Evolutionary conservation across 1,139 yeast genomes (phyloP).

Genomic region (Kodamaea anthophila): DNA sequence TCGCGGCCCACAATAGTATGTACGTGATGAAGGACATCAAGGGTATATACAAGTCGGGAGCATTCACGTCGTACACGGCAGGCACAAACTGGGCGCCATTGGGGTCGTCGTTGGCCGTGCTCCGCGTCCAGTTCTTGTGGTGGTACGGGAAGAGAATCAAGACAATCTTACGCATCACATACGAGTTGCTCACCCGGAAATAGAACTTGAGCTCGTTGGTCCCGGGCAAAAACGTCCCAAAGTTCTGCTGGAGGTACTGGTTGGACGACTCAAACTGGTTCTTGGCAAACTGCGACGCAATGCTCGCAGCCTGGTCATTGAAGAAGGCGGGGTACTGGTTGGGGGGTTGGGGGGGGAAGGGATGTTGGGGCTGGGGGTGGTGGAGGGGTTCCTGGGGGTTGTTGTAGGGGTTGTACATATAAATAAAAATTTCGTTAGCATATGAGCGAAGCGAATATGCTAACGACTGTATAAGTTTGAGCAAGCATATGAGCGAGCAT

Average conservation of each 20-base stretch:
- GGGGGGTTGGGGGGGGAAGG: constrained; percentile 11
- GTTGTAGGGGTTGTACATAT: constrained; percentile 46
- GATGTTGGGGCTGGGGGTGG: constrained; percentile 33
- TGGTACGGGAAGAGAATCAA: constrained; percentile 82
- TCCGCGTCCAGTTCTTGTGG: constrained; percentile 72
- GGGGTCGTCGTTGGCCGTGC: constrained; percentile 37
- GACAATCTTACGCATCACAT: constrained; percentile 68
- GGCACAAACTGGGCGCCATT: constrained; percentile 45
- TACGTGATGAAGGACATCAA: constrained; percentile 89
- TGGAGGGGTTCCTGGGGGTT: constrained; percentile 16
- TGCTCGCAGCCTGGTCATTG: constrained; percentile 73
- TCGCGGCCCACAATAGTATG: constrained; percentile 74
- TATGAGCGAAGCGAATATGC: too few species aligned
- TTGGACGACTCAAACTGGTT: constrained; percentile 69
- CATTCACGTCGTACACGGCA: constrained; percentile 79
- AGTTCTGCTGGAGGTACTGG: constrained; percentile 68
- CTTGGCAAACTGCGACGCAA: constrained; percentile 88
- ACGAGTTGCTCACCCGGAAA: constrained; percentile 86
- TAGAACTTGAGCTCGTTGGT: constrained; percentile 65
- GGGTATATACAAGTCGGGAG: constrained; percentile 96
- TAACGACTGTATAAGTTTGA: constrained; percentile 1
- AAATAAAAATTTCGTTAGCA: neutral
- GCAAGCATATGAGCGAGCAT: too few species aligned
- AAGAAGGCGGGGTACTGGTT: constrained; percentile 37
- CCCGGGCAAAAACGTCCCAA: constrained; percentile 48